Evolutionary conservation across 2,329 filamentous ascomycete species (phyloP).

Genomic region (Apiospora rasikravindrae): DNA sequence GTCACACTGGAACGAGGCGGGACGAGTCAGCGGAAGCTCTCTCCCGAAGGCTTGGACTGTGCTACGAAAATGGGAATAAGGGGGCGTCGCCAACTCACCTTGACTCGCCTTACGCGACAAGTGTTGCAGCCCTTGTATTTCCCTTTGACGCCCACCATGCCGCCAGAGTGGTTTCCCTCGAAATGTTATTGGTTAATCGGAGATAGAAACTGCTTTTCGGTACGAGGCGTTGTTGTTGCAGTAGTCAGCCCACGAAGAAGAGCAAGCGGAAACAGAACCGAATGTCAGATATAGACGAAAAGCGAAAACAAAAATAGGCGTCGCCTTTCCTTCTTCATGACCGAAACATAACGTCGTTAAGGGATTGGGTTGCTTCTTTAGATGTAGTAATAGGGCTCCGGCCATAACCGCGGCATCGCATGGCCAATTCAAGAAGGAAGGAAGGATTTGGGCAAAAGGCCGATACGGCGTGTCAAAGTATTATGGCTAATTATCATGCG

Average conservation of each 20-base stretch:
- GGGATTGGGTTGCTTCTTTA: not conserved
- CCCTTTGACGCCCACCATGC: constrained; percentile 26
- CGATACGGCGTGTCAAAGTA: constrained; percentile 1
- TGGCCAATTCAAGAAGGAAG: constrained; percentile 3
- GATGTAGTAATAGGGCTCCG: not conserved
- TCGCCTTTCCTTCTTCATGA: not conserved
- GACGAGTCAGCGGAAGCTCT: not conserved
- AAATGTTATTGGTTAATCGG: not conserved
- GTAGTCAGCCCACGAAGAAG: not conserved
- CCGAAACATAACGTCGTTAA: not conserved
- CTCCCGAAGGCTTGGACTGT: not conserved
- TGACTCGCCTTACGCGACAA: constrained; percentile 24
- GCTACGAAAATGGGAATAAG: not conserved
- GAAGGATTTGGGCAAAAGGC: not conserved
- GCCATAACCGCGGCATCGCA: not conserved
- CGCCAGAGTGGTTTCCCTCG: not conserved
- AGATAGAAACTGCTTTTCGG: not conserved
- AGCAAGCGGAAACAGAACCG: not conserved
- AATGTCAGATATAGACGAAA: not conserved
- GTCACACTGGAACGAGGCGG: constrained; percentile 50
- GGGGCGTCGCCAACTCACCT: constrained; percentile 6
- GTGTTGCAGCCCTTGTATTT: constrained; percentile 27
- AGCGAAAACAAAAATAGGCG: not conserved
- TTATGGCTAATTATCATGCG: constrained; percentile 1
- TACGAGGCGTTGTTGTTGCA: not conserved